These are phyloP conservation scores for Sequoia sempervirens DNA, from an alignment of 75 land plant species.

Conservation along the genomic window DNA sequence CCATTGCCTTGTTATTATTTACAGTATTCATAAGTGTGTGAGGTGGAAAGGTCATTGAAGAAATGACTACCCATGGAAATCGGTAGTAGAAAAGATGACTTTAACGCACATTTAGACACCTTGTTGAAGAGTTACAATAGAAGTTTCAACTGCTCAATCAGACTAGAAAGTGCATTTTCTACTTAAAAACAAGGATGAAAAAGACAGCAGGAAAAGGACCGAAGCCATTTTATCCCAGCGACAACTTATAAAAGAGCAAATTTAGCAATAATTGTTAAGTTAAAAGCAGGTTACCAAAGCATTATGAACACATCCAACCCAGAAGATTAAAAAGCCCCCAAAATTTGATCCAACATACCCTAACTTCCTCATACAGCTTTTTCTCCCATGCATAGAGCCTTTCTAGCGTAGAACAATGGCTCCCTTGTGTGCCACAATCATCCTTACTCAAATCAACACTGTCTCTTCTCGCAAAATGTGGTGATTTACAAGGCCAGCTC, in stretches of 20 bases:
- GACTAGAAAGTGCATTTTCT: background rate
- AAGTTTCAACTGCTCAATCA: too few relatives aligned
- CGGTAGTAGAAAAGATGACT: too few relatives aligned
- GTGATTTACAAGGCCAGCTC: slow-evolving; percentile 13
- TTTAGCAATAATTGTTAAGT: background rate
- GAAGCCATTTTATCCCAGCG: background rate
- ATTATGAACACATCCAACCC: background rate
- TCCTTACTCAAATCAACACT: background rate
- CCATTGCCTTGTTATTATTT: too few relatives aligned
- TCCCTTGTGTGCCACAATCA: slow-evolving; percentile 20
- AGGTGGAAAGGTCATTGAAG: too few relatives aligned
- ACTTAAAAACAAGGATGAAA: background rate
- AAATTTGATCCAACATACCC: slow-evolving; percentile 37
- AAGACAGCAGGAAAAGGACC: background rate
- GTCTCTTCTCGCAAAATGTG: background rate
- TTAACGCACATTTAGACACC: too few relatives aligned
- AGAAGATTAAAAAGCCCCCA: background rate
- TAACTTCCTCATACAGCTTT: slow-evolving; percentile 82
- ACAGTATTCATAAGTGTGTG: too few relatives aligned
- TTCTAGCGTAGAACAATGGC: slow-evolving; percentile 76
- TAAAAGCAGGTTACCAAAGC: background rate
- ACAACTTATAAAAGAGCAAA: background rate
- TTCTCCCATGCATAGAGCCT: slow-evolving; percentile 92
- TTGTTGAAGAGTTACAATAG: too few relatives aligned
- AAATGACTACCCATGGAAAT: too few relatives aligned